These are phyloP conservation scores for Aegilops umbellulata DNA, from an alignment of 176 grass and related monocot genomes.

Conservation along the genomic window DNA sequence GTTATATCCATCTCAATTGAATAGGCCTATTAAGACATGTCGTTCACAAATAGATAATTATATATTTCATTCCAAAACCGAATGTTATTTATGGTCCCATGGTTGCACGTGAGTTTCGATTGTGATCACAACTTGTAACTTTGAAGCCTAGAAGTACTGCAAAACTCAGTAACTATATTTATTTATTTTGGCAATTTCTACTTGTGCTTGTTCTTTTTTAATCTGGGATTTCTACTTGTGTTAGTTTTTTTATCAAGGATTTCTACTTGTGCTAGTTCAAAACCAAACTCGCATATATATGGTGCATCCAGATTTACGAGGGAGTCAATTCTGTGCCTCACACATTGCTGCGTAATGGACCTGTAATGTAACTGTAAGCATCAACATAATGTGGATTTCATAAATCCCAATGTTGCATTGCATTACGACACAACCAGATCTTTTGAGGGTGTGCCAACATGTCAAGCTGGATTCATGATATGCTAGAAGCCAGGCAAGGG, in stretches of 20 bases:
- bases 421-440: constrained; percentile 16
- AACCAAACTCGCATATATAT: not conserved
- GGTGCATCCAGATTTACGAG: not conserved
- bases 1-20: constrained; percentile 32
- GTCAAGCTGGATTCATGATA: not conserved
- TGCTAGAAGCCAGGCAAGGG: not conserved
- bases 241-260: too few relatives aligned
- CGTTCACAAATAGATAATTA: constrained; percentile 3
- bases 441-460: constrained; percentile 26
- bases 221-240: too few relatives aligned
- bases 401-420: constrained; percentile 1
- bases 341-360: constrained; percentile 1
- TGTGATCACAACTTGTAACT: not conserved
- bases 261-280: not conserved
- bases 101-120: not conserved
- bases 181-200: not conserved
- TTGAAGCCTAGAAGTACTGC: not conserved
- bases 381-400: constrained; percentile 3
- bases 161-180: not conserved
- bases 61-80: constrained; percentile 1
- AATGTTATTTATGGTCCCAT: not conserved
- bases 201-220: not conserved
- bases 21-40: constrained; percentile 18
- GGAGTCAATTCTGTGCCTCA: not conserved
- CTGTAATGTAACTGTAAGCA: not conserved